phyloP scores from a whole-genome alignment of 768 basidiomycete species.

The Russula earlei region DNA sequence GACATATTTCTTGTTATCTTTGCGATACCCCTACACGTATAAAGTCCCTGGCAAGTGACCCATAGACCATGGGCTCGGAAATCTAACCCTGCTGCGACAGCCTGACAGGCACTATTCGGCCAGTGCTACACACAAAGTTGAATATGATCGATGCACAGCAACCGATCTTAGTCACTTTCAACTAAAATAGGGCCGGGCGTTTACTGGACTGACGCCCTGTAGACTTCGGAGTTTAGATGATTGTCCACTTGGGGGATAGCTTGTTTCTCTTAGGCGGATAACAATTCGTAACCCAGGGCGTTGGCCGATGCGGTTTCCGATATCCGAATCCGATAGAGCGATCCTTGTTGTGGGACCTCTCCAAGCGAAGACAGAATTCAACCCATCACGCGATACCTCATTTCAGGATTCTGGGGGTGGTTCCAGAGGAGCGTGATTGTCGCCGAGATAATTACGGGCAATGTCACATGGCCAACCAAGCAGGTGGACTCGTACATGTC shows the following conservation, averaged over 20 bases:
- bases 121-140: background rate
- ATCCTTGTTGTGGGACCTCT: background rate
- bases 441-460: background rate
- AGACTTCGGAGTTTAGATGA: constrained; percentile 1
- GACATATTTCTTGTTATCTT: constrained; percentile 10
- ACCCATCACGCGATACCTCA: background rate
- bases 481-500: background rate
- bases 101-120: background rate
- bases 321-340: too few species aligned
- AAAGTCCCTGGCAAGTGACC: background rate
- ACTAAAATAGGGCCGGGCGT: background rate
- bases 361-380: background rate
- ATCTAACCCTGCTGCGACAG: background rate
- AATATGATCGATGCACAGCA: background rate
- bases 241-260: constrained; percentile 6
- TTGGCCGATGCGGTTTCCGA: constrained; percentile 5
- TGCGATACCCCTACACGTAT: background rate
- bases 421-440: constrained; percentile 2
- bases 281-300: constrained; percentile 1
- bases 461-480: constrained; percentile 7
- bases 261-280: constrained; percentile 1
- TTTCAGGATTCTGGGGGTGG: background rate
- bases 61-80: background rate
- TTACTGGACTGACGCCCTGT: background rate
- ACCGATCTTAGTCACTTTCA: background rate